Base-by-base conservation (phyloP, 2,329 filamentous ascomycete species). In the Exophiala oligosperma region DNA sequence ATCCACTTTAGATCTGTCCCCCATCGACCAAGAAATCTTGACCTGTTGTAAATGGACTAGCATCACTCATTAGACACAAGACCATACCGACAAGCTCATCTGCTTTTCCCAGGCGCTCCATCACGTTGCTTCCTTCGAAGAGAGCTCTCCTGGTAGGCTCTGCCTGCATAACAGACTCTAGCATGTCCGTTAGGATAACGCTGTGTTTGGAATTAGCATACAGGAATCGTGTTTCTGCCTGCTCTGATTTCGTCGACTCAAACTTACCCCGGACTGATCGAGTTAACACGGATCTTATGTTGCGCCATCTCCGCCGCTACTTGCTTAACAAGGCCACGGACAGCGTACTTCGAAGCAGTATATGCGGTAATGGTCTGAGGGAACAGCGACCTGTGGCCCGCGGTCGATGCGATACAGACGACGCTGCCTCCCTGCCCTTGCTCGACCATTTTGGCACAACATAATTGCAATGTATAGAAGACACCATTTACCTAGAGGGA, bases 261-360 rank as follows among this genome's bases (percentile, higher is more conserved):
- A 41, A 55, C 52, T 44, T 50, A 63, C 49, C 70, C 70, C 2
- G 70, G 70, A 55, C 59, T 64, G 1, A 71, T 49, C 8, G 59
- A 63, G 56, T 71, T 71, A 52, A 71, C 68, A 9, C 68, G 64
- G 46, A 71, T 70, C 1, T 63, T 61, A 49, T 67, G 61, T 26
- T 65, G 64, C 0, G 73, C 74, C 21, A 76, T 61, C 55, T 77
- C 74, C 8, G 73, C 72, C 0, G 68, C 72, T 1, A 76, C 63
- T 1, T 70, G 73, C 55, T 72, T 74, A 11, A 70, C 69, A 2
- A 79, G 69, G 69, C 76, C 73, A n/a, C 73, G 60, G 2, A 78
- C 66, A 1, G 69, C 76, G 12, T 73, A 75, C 57, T 79, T 79
- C 4, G 74, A 76, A 1, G 75, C 74, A 54, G 67, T 69, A 47